Evolutionary conservation across 2,329 filamentous ascomycete species (phyloP).

Genomic region (Epichloe glyceriae): DNA sequence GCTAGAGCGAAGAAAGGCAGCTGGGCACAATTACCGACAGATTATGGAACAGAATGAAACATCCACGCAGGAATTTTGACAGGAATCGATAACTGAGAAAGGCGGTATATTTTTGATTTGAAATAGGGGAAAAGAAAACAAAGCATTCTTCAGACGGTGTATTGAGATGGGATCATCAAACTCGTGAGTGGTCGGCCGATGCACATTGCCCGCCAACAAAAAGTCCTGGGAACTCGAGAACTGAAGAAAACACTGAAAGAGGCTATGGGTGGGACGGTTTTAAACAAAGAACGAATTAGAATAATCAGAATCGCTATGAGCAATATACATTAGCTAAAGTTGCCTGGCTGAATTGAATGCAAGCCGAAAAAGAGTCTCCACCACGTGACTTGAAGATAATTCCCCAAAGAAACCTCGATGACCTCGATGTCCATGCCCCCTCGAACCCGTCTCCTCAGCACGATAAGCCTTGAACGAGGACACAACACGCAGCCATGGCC

Average conservation of each 20-base stretch:
- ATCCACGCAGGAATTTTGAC: no score
- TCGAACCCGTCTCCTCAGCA: not conserved
- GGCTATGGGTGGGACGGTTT: no score
- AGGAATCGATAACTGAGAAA: no score
- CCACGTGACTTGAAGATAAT: conserved; percentile 14
- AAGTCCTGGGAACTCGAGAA: no score
- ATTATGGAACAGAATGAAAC: no score
- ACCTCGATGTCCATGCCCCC: not conserved
- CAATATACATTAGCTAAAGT: not conserved
- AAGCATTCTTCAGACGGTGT: not conserved
- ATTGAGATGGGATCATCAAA: no score
- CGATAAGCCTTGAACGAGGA: not conserved
- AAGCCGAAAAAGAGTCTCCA: not conserved
- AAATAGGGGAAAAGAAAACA: not conserved
- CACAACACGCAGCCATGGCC: conserved; percentile 15
- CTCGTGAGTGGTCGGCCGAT: no score
- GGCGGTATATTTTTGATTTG: no score
- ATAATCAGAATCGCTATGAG: not conserved
- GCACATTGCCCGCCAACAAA: no score
- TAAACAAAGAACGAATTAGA: not conserved
- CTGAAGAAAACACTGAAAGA: no score
- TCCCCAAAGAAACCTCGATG: not conserved
- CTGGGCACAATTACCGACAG: no score
- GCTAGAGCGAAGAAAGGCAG: no score
- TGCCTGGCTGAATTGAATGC: not conserved